phyloP scores from a whole-genome alignment of 495 filamentous ascomycete species.

The Penicillium daleae region DNA sequence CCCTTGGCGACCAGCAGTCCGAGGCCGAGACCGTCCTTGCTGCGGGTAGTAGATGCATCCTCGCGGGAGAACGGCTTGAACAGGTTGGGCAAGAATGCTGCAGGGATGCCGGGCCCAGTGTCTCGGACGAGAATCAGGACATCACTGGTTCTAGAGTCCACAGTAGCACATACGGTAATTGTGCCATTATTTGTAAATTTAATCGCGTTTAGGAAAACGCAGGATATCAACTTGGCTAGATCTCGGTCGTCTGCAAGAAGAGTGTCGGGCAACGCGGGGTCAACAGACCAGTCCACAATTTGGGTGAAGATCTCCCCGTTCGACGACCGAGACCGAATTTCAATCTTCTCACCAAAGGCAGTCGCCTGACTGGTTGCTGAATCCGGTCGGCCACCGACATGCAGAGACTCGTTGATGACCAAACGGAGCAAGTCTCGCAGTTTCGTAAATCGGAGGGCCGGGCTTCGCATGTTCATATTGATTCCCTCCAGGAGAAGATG shows the following conservation, averaged over 20 bases:
- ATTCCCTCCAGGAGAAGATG: constrained; percentile 51
- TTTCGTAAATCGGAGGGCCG: constrained; percentile 60
- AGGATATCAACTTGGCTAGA: constrained; percentile 73
- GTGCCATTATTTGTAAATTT: constrained; percentile 76
- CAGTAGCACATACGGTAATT: constrained; percentile 61
- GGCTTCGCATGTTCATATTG: constrained; percentile 41
- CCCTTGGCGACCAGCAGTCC: constrained; percentile 79
- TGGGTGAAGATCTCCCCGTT: constrained; percentile 62
- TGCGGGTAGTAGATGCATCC: constrained; percentile 72
- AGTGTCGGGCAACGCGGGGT: constrained; percentile 64
- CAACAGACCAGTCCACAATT: constrained; percentile 69
- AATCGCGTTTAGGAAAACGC: constrained; percentile 76
- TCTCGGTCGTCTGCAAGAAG: constrained; percentile 73
- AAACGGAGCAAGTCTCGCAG: constrained; percentile 68
- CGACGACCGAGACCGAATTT: constrained; percentile 61
- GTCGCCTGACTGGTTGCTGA: constrained; percentile 63
- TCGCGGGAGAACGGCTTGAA: constrained; percentile 78
- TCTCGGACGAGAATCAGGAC: constrained; percentile 66
- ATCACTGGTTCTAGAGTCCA: constrained; percentile 55
- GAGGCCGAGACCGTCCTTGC: constrained; percentile 73
- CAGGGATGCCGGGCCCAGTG: constrained; percentile 74
- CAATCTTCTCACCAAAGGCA: constrained; percentile 67
- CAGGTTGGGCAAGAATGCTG: constrained; percentile 68
- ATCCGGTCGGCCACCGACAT: constrained; percentile 74
- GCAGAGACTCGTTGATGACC: constrained; percentile 71